Evolutionary conservation across 768 basidiomycete genomes (phyloP).

Genomic region (Mycena crocata): DNA sequence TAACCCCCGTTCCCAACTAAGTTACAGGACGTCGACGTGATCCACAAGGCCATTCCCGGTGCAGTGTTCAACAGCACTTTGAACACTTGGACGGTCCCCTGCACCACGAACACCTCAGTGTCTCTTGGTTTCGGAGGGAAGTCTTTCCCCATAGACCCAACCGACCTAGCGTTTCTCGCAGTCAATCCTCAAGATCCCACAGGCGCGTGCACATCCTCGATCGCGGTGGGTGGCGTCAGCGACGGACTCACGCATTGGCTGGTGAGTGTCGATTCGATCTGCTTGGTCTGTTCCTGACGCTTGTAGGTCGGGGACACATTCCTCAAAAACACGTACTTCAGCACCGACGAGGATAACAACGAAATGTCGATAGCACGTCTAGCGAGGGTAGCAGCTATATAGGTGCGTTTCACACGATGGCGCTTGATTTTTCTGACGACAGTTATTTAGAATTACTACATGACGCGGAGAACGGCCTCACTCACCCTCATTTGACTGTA

Average conservation of each 20-base stretch:
- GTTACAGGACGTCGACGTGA: constrained; percentile 61
- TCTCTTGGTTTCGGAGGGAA: constrained; percentile 70
- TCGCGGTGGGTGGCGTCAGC: constrained; percentile 64
- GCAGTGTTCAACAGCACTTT: constrained; percentile 58
- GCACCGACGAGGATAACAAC: constrained; percentile 22
- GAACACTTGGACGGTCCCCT: constrained; percentile 73
- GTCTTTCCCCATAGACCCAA: constrained; percentile 67
- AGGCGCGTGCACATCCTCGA: constrained; percentile 70
- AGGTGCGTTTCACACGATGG: too few species aligned
- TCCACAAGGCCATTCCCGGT: constrained; percentile 69
- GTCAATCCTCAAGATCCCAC: constrained; percentile 58
- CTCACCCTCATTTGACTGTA: constrained; percentile 24
- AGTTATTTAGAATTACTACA: not conserved
- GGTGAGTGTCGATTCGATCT: constrained; percentile 51
- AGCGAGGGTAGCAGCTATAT: constrained; percentile 1
- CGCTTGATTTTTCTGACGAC: too few species aligned
- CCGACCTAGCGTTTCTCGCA: constrained; percentile 68
- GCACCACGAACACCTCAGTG: constrained; percentile 64
- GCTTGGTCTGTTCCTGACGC: not conserved
- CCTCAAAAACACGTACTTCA: constrained; percentile 37
- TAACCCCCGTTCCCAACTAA: not conserved
- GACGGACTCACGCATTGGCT: constrained; percentile 66
- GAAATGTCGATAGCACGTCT: constrained; percentile 22
- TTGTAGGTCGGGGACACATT: constrained; percentile 35
- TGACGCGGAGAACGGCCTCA: not conserved